Base-by-base conservation (phyloP, 331 rosid species). In the Malus hybrid region DNA sequence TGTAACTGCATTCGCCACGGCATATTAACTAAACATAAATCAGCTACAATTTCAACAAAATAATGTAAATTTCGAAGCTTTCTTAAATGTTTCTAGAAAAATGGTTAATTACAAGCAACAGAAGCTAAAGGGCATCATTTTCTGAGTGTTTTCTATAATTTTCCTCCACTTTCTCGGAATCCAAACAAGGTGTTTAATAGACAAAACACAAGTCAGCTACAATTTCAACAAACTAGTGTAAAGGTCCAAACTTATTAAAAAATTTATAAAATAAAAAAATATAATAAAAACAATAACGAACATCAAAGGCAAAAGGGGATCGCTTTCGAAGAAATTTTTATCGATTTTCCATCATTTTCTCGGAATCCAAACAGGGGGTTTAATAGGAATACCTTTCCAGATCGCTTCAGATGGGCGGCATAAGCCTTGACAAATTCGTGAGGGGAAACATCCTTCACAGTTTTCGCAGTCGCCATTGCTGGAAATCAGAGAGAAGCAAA, bases 381-480 rank as follows among this genome's bases (percentile, higher is more conserved):
- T 1, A 5, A 13, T 72, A 64, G 16, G n/a, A 4, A 15, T 56
- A 91, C 97, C 95, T 89, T 88, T 34, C 97, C 97, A 28, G 97
- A 91, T 52, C 96, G 90, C 86, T 91, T 91, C 57, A 91, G 87
- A 70, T 91, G 97, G 64, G 93, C 85, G 5, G 97, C 79, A 68
- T 91, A 91, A n/a, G 95, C 93, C 91, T 91, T 89, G 9, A 91
- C 97, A 71, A 91, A 91, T 77, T 91, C 97, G 76, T 89, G 97
- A 7, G 97, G 97, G 1, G 91, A 89, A 28, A 91, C 97, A 7
- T 91, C 97, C 75, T 91, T 91, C 22, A 91, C 97, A 5, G 90
- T 91, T 77, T 76, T 89, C 24, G 96, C 90, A 10, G 91, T 79
- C 3, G 91, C 93, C 97, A 91, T 91, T 15, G 67, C 27, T 76